Conservation (phyloP, 805 yeast genomes). For the Hemisphaericaspora nanyangensis region DNA sequence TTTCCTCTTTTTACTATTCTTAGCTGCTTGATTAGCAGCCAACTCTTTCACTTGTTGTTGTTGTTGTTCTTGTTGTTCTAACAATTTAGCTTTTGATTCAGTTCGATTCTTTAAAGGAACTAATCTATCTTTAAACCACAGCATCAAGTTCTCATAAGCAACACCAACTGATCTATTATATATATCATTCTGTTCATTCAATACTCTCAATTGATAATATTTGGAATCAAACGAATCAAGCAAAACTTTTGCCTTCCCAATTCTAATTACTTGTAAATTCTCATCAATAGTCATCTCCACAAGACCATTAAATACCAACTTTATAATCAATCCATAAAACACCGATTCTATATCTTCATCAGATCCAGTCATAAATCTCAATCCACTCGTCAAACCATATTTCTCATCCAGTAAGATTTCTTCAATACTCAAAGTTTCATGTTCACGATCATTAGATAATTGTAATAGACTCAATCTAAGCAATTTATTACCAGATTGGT, state of each 20-base stretch:
- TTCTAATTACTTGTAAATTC: not conserved
- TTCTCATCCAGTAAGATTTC: slow-evolving; percentile 12
- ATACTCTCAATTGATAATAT: slow-evolving; percentile 17
- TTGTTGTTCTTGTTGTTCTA: not conserved
- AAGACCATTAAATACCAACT: slow-evolving; percentile 20
- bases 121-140: slow-evolving; percentile 21
- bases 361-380: slow-evolving; percentile 1
- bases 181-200: slow-evolving; percentile 21
- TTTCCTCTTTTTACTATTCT: slow-evolving; percentile 5
- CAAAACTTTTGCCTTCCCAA: not conserved
- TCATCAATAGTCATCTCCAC: slow-evolving; percentile 29
- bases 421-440: slow-evolving; percentile 6
- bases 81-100: not conserved
- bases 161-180: slow-evolving; percentile 13
- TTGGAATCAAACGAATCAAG: slow-evolving; percentile 28
- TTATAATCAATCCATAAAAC: slow-evolving; percentile 21
- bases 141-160: slow-evolving; percentile 15
- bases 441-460: slow-evolving; percentile 16
- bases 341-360: not conserved
- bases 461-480: slow-evolving; percentile 25
- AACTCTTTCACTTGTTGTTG: not conserved
- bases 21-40: not conserved
- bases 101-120: slow-evolving; percentile 11
- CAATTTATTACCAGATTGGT: slow-evolving; percentile 18
- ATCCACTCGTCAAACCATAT: slow-evolving; percentile 9